Base-by-base conservation (phyloP, 768 basidiomycete genomes). In the Boletus reticuloceps region DNA sequence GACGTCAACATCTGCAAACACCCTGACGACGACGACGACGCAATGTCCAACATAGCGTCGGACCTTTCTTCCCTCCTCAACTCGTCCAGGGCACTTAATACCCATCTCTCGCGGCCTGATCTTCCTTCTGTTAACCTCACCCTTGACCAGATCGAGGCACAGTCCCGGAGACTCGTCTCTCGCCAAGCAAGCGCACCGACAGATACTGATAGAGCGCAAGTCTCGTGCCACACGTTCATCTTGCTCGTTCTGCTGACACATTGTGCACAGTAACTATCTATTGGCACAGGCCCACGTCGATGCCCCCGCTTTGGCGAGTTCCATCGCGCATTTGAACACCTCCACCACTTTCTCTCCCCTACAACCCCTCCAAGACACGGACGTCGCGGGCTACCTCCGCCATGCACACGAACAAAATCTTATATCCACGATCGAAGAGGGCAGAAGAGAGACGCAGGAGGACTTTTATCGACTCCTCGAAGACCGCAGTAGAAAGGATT, bases 201-300 rank as follows among this genome's bases (percentile, higher is more conserved):
- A 39, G 89, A 91, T 70, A 74, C 81, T 9, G 85, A 86, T 66
- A 82, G 86, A 78, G 89, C 86, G 90, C 89, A 70, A 57, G 88
- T 72, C 12, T 52, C 9, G 16, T 51, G 45, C 52, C 47, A 39
- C 53, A 39, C 59, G 16, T 52, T 17, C 42, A 31, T 42, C 50
- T 39, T 54, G 17, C 56, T 17, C 57, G 46, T 37, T 10, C 14
- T 56, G 20, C 50, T 64, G 41, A 60, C 51, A 22, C 48, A 12
- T 19, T 31, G 13, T 22, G 12, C 14, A 32, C 37, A 94, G 92
- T 9, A 93, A 91, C 67, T 97, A 94, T 70, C 79, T 99, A 0
- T 84, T 99, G 27, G 95, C 96, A 2, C 91, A 94, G 61, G 94
- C 92, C 0, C 91, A 92, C 56, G 89, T 99, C 58, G 94, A 99